A percentile compares a stretch with the other conserved stretches of the same genome.
These are phyloP conservation scores for Sphagnurus paluster DNA, from an alignment of 1,284 basidiomycete species.

Conservation along the genomic window DNA sequence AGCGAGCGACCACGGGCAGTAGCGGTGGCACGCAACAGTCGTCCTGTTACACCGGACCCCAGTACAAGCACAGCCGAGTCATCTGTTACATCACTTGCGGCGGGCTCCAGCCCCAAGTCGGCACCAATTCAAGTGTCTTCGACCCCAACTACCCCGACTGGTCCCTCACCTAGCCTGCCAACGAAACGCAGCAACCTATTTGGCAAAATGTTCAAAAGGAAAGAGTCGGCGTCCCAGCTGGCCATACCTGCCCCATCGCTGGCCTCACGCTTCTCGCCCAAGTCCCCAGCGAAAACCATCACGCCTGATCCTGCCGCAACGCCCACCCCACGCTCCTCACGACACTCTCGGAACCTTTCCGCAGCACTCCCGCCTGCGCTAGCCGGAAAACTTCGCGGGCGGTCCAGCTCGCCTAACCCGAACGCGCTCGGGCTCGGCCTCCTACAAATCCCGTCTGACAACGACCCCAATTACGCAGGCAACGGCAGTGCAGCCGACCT, in stretches of 20 bases:
- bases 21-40: constrained; percentile 14
- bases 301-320: constrained; percentile 15
- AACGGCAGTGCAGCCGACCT: constrained; percentile 12
- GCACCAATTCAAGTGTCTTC: constrained; percentile 18
- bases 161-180: constrained; percentile 17
- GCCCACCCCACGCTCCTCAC: constrained; percentile 18
- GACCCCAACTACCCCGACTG: neutral
- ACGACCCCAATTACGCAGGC: constrained; percentile 2
- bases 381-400: constrained; percentile 13
- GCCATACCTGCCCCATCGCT: constrained; percentile 5
- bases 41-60: constrained; percentile 21
- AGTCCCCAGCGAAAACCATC: constrained; percentile 12
- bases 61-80: constrained; percentile 34
- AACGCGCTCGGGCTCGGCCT: constrained; percentile 14
- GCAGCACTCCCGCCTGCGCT: constrained; percentile 9
- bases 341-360: constrained; percentile 18
- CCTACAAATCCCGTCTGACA: constrained; percentile 11
- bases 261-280: constrained; percentile 5
- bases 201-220: constrained; percentile 73
- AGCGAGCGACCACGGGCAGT: constrained; percentile 21
- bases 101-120: constrained; percentile 18
- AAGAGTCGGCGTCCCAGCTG: constrained; percentile 29
- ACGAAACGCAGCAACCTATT: constrained; percentile 68
- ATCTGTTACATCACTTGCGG: constrained; percentile 38
- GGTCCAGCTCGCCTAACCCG: constrained; percentile 21